Conservation (phyloP, 768 basidiomycete genomes). For the Boletellus ananiceps region DNA sequence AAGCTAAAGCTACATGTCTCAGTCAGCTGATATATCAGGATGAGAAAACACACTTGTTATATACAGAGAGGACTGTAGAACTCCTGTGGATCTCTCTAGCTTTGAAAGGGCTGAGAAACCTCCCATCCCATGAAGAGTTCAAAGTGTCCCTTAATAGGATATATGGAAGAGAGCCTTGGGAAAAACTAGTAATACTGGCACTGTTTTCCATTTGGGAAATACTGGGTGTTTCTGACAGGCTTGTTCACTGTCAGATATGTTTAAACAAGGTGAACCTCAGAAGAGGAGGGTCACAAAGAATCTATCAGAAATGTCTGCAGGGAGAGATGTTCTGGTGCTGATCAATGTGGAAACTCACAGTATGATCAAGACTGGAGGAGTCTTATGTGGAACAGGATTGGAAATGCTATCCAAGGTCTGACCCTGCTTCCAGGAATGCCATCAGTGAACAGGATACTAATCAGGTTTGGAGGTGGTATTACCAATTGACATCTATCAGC, state of each 20-base stretch:
- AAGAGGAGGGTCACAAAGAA: neutral
- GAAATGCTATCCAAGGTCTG: neutral
- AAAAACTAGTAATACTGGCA: neutral
- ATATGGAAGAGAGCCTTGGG: neutral
- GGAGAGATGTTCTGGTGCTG: neutral
- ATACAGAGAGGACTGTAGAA: neutral
- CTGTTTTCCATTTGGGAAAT: too few relatives aligned
- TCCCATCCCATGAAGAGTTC: neutral
- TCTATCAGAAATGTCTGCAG: slow-evolving; percentile 4
- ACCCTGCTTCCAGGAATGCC: neutral
- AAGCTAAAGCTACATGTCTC: too few relatives aligned
- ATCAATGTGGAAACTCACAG: neutral
- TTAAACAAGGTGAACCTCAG: neutral
- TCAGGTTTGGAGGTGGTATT: neutral
- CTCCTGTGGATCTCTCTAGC: neutral
- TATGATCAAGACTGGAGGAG: neutral
- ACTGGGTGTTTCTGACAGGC: too few relatives aligned
- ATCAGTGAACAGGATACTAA: neutral
- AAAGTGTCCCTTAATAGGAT: neutral
- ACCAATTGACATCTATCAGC: neutral
- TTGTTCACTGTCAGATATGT: too few relatives aligned
- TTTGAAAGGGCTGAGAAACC: neutral
- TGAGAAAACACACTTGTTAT: neutral
- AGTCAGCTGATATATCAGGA: neutral
- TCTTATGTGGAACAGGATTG: neutral